Base-by-base conservation (phyloP, 2,329 filamentous ascomycete genomes). In the Beauveria australis region DNA sequence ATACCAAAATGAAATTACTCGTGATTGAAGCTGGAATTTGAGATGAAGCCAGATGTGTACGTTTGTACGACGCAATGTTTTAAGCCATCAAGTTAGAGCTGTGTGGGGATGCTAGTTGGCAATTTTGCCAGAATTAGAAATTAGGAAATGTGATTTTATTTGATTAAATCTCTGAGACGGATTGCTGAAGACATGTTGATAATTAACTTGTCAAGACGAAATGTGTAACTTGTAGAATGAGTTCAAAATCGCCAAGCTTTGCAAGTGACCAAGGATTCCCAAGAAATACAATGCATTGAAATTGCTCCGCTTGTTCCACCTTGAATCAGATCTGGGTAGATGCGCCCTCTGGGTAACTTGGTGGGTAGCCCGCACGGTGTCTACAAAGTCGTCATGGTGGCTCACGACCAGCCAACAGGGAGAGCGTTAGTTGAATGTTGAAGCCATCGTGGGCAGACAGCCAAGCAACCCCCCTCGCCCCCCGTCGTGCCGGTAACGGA, bases 1-100 rank as follows among this genome's bases (percentile, higher is more conserved):
- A 63, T 51, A 61, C 51, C 53, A 61, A 61, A 47, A 47, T 37
- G 26, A 40, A 53, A 53, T 53, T 59, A 47, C 37, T 53, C 37
- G 57, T 40, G 57, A 47, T 59, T 33, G 37, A 47, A 59, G 57
- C 57, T 59, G 40, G 53, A 40, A 53, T 53, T 59, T 59, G 40
- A 59, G 48, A 59, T 52, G 56, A 59, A 49, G 48, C 48, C 56
- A 37, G 48, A 46, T 40, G 57, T 53, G 57, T 53, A 59, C 28
- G 48, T 59, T 59, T 59, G 41, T 26, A 53, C 57, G 49, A 53
- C n/a, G 57, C 49, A 59, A 59, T 52, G 49, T 46, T 59, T 33
- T 37, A 52, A 51, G 37, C 28, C 40, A 28, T 51, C 4, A 18
- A 37, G 44, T 37, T 43, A 33, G 44, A 22, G 55, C 55, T 59